Base-by-base conservation (phyloP, 2,329 filamentous ascomycete genomes). In the Penicillium sp. region DNA sequence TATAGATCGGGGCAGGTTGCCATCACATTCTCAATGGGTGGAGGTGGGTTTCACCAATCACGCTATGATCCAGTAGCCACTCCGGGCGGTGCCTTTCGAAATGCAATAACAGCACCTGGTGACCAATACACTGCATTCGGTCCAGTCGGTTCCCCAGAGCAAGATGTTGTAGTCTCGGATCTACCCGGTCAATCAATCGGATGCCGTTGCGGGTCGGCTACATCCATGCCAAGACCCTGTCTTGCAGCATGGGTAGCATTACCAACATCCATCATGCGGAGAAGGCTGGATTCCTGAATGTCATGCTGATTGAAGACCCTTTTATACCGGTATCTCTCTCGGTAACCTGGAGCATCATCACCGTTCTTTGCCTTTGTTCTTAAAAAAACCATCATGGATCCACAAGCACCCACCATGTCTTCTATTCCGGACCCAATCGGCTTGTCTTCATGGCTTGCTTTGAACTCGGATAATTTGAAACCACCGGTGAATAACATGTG, bases 161-260 rank as follows among this genome's bases (percentile, higher is more conserved):
- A 19, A 19, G 17, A 10, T 10, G 17, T 13, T 5, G n/a, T 44
- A 24, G 40, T 13, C 40, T 50, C 58, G 50, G 58, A 60, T 56
- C 33, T 45, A 56, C 56, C 58, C 58, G 53, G 22, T 9, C n/a
- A 44, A 19, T n/a, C 53, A 60, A 60, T 56, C 24, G 54, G 40
- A 57, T 53, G 54, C 30, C 54, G 28, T 30, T 53, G 54, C 59
- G 54, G 53, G 47, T 30, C 53, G 22, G 56, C 44, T 40, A 26
- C 44, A 19, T 51, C 49, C 49, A 35, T 33, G 49, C 49, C 33
- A 58, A 58, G 44, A 40, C 30, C 13, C 1, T 42, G 24, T 24
- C 22, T 37, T n/a, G 12, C 1, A 26, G 17, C 1, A 3, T 9
- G 17, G 24, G 7, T 50, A 1, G 13, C 26, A 51, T 12, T 22